These are phyloP conservation scores for Saccharomycopsis hybrid DNA, from an alignment of 1,139 yeast genomes.

Conservation along the genomic window DNA sequence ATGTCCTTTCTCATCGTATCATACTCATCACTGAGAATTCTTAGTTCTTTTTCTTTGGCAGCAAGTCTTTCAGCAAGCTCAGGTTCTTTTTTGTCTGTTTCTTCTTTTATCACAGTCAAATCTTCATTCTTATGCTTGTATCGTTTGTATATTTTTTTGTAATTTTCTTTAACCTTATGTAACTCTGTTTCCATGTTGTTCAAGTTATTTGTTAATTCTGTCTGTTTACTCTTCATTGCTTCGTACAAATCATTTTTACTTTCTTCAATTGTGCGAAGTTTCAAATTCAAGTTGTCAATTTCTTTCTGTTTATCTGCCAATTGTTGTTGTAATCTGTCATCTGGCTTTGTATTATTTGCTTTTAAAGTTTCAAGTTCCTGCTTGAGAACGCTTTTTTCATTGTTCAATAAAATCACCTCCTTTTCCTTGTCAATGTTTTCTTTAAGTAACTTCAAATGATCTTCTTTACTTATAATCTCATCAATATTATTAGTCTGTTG, in stretches of 20 bases:
- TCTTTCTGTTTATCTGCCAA: slow-evolving; percentile 1
- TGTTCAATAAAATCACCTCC: slow-evolving; percentile 3
- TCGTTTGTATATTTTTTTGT: slow-evolving; percentile 5
- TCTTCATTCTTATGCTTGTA: slow-evolving; percentile 17
- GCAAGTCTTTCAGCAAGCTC: background rate
- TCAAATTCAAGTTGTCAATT: background rate
- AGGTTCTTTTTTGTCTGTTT: too few relatives aligned
- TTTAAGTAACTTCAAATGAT: slow-evolving; percentile 7
- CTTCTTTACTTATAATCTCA: slow-evolving; percentile 3
- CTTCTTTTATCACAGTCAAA: too few relatives aligned
- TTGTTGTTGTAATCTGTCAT: too few relatives aligned
- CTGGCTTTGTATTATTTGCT: too few relatives aligned
- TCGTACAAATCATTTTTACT: slow-evolving; percentile 10
- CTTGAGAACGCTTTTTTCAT: slow-evolving; percentile 9
- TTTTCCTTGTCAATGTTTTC: slow-evolving; percentile 16
- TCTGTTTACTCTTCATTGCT: slow-evolving; percentile 6
- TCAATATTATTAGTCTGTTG: too few relatives aligned
- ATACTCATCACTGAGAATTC: slow-evolving; percentile 2
- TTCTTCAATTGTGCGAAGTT: slow-evolving; percentile 2
- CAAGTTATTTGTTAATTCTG: background rate
- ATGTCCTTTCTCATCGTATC: background rate
- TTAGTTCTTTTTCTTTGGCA: slow-evolving; percentile 11
- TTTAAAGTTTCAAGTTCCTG: slow-evolving; percentile 6
- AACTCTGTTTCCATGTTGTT: background rate
- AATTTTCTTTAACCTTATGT: slow-evolving; percentile 8